Percentiles rank a stretch among this genome's conserved stretches.
These are phyloP conservation scores for Salix caprea DNA, from an alignment of 345 rosid genomes.

Conservation along the genomic window DNA sequence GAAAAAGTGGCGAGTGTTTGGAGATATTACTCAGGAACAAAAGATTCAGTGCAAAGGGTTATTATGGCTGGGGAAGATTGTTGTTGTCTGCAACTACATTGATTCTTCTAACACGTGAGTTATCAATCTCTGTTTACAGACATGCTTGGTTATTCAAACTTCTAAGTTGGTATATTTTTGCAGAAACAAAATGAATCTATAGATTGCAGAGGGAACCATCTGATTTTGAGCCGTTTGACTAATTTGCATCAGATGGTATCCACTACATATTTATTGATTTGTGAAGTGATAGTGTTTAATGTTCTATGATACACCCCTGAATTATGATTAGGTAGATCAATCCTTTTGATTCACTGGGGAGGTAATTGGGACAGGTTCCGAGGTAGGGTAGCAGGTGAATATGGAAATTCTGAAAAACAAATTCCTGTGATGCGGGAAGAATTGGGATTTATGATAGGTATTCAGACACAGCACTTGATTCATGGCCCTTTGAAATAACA, in stretches of 20 bases:
- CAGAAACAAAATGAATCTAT: neutral
- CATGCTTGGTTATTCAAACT: neutral
- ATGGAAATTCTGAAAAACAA: neutral
- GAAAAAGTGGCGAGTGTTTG: slow-evolving; percentile 93
- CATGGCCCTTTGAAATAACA: neutral
- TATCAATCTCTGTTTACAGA: slow-evolving; percentile 1
- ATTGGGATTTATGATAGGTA: neutral
- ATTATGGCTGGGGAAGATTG: slow-evolving; percentile 90
- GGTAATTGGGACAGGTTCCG: neutral
- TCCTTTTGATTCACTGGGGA: neutral
- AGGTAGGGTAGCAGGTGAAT: neutral
- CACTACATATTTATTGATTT: neutral
- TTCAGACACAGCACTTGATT: neutral
- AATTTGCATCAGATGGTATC: neutral
- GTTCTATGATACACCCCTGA: neutral
- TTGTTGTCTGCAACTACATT: slow-evolving; percentile 86
- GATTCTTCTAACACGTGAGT: slow-evolving; percentile 78
- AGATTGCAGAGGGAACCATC: neutral
- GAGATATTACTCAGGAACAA: slow-evolving; percentile 94
- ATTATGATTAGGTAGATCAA: neutral
- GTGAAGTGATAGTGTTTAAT: neutral
- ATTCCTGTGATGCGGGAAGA: neutral
- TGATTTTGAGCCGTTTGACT: neutral
- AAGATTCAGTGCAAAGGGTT: slow-evolving; percentile 91
- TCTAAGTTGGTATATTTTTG: slow-evolving; percentile 8